Base-by-base conservation (phyloP, 1,139 yeast genomes). In the Candida pseudoviswanathii region DNA sequence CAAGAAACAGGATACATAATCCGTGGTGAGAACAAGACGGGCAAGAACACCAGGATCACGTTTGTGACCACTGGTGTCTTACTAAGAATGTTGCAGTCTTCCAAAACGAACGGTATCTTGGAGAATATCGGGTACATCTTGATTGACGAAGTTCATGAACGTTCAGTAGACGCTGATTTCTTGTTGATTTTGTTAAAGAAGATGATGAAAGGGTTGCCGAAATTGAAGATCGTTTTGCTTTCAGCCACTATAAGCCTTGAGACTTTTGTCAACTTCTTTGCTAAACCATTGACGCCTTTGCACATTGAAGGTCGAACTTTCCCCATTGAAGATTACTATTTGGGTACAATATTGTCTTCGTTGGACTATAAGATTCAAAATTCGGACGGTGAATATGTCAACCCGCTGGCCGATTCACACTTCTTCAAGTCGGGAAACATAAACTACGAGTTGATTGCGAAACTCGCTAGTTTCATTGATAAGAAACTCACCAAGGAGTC, bases 31-130 rank as follows among this genome's bases (percentile, higher is more conserved):
- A 86, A 88, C 57, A 87, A 82, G 58, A 82, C 92, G 0, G 66
- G 70, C 21, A 66, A 63, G 3, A 64, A 67, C 21, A 92, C 98
- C 0, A 78, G 94, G 61, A 77, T 94, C 11, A 79, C 87, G 24
- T 94, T 94, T 66, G 89, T 89, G 46, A 94, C 99, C 1, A 89
- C 97, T 0, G 98, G 99, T 78, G 96, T 94, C 1, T 73, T 92
- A 45, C 79, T 94, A 29, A 76, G 97, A 56, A 88, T 92, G 84
- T 73, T 94, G 36, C 97, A 92, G 63, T 70, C 78, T 2, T 64
- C 63, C 43, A 56, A 69, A 48, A 48, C 61, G 3, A 44, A 53
- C 5, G 38, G 40, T 4, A 61, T 69, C 1, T 70, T 83, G 43
- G 75, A 90, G 50, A 75, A 79, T n/a, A 67, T 86, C 40, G 81